phyloP scores from a whole-genome alignment of 2,329 filamentous ascomycete genomes.

The Phaeosphaeriaceae sp. region DNA sequence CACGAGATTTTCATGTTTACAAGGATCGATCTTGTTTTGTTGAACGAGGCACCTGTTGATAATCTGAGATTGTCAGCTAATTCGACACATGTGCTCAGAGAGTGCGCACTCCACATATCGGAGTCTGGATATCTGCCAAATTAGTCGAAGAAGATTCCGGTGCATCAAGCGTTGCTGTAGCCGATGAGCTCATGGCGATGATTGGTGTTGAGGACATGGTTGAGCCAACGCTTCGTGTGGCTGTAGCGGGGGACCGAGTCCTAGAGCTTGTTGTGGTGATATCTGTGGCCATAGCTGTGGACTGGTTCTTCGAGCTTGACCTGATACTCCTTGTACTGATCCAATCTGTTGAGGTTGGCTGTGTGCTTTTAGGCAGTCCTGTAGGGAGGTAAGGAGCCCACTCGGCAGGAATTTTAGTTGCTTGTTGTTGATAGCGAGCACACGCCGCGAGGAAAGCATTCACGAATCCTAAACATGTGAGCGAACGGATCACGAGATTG shows the following conservation, averaged over 20 bases:
- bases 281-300: no score
- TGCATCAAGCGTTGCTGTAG: background rate
- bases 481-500: background rate
- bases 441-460: slow-evolving; percentile 7
- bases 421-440: background rate
- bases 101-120: slow-evolving; percentile 14
- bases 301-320: no score
- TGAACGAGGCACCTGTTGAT: slow-evolving; percentile 13
- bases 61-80: slow-evolving; percentile 11
- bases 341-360: background rate
- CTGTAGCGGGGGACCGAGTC: no score
- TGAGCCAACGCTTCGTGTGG: background rate
- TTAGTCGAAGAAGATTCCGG: background rate
- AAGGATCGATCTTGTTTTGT: slow-evolving; percentile 3
- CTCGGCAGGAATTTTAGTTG: background rate
- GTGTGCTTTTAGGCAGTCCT: background rate
- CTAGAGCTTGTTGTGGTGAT: background rate
- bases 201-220: background rate
- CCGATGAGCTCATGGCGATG: background rate
- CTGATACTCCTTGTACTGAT: background rate
- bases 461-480: slow-evolving; percentile 16
- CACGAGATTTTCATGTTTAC: slow-evolving; percentile 11
- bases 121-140: slow-evolving; percentile 3
- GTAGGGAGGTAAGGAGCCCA: background rate
- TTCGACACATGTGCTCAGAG: background rate